Base-by-base conservation (phyloP, 768 basidiomycete species). In the Termitomyces sp. region DNA sequence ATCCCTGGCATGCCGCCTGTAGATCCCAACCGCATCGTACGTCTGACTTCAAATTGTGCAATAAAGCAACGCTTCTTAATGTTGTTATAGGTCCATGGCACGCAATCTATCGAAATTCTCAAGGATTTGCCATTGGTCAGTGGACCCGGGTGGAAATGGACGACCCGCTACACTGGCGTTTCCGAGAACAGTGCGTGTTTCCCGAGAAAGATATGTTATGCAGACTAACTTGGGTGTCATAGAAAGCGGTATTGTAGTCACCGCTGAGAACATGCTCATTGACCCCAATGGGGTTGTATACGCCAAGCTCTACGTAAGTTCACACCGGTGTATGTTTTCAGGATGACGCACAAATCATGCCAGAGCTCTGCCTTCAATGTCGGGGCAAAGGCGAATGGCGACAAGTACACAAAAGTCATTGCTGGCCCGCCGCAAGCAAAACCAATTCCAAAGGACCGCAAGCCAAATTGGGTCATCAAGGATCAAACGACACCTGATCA, bases 181-280 rank as follows among this genome's bases (percentile, higher is more conserved):
- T 81, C 80, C 47, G 92, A 95, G 74, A 94, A 94, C 70, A 92
- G 92, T 91, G 61, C 54, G 87, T 71, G 7, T 41, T 55, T 28
- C 22, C 52, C 24, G 28, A 6, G 11, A 7, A 40, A 24, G 20
- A 5, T 20, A 46, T 35, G 38, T 33, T 20, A 38, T 22, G 33
- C 22, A 20, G 13, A 22, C 30, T 50, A 5, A 53, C 51, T 26
- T 44, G 53, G 54, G 40, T 57, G 36, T 38, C 30, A 24, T 61
- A 92, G 90, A 89, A 68, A 84, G 82, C 36, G 91, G 91, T 3
- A 84, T 93, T 61, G 80, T 93, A 45, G 55, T 90, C 5, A 89
- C 86, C 46, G 69, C 67, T 11, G 91, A 93, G 70, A 78, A 77
- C 47, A 60, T 74, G 1, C 81, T 92, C 51, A 74, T 90, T 26